Evolutionary conservation across 495 filamentous ascomycete species (phyloP), one percentile per base, ranked within the genome.

Genomic region (Trichodelitschia bisporula): DNA sequence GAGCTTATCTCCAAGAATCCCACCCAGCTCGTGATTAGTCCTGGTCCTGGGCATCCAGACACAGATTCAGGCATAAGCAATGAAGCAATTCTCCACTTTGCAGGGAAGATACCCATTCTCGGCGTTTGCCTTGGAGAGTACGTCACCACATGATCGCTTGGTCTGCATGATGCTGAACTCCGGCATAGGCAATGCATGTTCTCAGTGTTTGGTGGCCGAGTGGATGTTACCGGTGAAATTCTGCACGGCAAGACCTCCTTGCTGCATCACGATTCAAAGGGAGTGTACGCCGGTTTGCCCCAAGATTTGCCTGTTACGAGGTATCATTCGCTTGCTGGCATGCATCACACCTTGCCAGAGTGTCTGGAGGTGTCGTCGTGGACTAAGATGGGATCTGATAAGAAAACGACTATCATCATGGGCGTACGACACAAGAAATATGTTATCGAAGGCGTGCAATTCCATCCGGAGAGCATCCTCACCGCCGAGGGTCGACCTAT

Each of bases 51-150:
- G 13, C 89, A 95, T 48, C 86, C 86, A 2, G 55, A 61, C 32
- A 77, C 66, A 19, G 89, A 99, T 54, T 77, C 86, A 2, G 86
- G 86, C 31, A 69, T 95, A 42, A 91, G 80, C 45, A 77, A 71
- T 40, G 75, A 79, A 43, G 86, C 79, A 21, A 91, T 99, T 45
- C 53, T 66, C 39, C 56, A 95, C 48, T 99, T 95, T 48, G 68
- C 72, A n/a, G 86, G 86, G 18, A 93, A 90, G 51, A 76, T 99
- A 24, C 86, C 86, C 0, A 61, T 99, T n/a, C 66, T 99, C 19
- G 86, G 86, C 14, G 86, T 99, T 12, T 99, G 86, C 47, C 93
- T 99, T 83, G 86, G 86, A 40, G 73, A 90, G 66, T 76, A 52
- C 59, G 72, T 65, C 10, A 18, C 10, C 8, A 18, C 9, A 19